Conservation (phyloP, 768 basidiomycete species). For the Lactarius psammicola region DNA sequence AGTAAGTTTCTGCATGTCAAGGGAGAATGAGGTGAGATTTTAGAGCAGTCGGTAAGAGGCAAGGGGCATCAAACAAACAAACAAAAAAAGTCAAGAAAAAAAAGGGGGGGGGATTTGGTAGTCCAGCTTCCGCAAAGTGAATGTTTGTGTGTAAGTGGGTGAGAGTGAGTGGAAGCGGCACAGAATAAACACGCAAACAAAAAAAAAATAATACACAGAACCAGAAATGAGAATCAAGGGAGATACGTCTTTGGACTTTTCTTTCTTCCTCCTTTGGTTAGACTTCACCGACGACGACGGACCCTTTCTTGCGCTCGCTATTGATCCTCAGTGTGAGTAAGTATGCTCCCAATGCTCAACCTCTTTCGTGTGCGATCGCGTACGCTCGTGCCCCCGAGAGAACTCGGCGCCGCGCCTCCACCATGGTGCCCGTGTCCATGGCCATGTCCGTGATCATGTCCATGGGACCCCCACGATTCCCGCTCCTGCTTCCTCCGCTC, state of each 20-base stretch:
- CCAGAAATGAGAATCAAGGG: background rate
- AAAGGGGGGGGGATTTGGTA: background rate
- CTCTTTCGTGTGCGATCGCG: slow-evolving; percentile 18
- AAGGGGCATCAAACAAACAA: too few relatives aligned
- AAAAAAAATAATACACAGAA: background rate
- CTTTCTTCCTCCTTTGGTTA: slow-evolving; percentile 3
- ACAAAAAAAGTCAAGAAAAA: too few relatives aligned
- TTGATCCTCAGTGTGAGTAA: slow-evolving; percentile 2
- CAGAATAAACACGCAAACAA: background rate
- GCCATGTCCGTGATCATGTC: slow-evolving; percentile 1
- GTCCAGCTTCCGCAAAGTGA: slow-evolving; percentile 1
- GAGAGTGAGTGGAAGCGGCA: background rate
- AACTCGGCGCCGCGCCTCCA: slow-evolving; percentile 1
- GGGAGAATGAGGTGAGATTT: background rate
- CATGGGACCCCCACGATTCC: slow-evolving; percentile 14
- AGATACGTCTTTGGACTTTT: slow-evolving; percentile 2
- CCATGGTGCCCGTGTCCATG: slow-evolving; percentile 1
- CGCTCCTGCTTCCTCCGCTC: slow-evolving; percentile 21
- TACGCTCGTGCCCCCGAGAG: background rate
- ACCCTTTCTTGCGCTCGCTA: background rate
- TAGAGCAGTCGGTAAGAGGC: background rate
- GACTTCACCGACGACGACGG: background rate
- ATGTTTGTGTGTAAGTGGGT: background rate
- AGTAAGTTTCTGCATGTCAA: slow-evolving; percentile 9
- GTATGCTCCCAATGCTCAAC: slow-evolving; percentile 24